Percentiles rank a stretch among this genome's conserved stretches.
Evolutionary conservation across 306 rosid genomes (phyloP).

Genomic region (Senna siamea): DNA sequence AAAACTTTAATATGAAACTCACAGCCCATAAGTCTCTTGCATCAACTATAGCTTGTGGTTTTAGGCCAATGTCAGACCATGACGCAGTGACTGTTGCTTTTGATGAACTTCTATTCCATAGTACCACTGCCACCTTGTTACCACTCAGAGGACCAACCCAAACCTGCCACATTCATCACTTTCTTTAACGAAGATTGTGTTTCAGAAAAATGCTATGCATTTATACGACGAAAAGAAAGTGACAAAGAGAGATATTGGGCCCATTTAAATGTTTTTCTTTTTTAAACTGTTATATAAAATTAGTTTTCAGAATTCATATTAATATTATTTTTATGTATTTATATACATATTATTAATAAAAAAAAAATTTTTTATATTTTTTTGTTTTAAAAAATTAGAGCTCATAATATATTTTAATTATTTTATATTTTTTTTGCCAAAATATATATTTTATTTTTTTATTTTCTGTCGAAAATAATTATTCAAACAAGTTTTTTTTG

Average conservation of each 20-base stretch:
- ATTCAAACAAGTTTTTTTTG: too few relatives aligned
- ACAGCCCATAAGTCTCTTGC: conserved; percentile 70
- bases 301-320: too few relatives aligned
- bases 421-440: too few relatives aligned
- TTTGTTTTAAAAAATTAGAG: too few relatives aligned
- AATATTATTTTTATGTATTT: too few relatives aligned
- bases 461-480: too few relatives aligned
- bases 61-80: conserved; percentile 65
- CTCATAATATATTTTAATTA: too few relatives aligned
- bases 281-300: too few relatives aligned
- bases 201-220: conserved; percentile 2
- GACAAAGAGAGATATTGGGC: neutral
- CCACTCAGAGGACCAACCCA: conserved; percentile 68
- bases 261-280: too few relatives aligned
- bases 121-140: conserved; percentile 50
- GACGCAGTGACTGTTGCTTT: conserved; percentile 53
- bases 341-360: too few relatives aligned
- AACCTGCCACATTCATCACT: conserved; percentile 43
- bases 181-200: neutral
- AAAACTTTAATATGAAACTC: conserved; percentile 16
- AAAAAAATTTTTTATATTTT: too few relatives aligned
- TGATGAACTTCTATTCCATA: conserved; percentile 70
- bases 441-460: too few relatives aligned
- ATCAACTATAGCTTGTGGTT: conserved; percentile 39
- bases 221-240: neutral